Percentiles rank a stretch among this genome's conserved stretches.
These are phyloP conservation scores for Calonectria crousiana DNA, from an alignment of 2,329 filamentous ascomycete genomes.

Conservation along the genomic window DNA sequence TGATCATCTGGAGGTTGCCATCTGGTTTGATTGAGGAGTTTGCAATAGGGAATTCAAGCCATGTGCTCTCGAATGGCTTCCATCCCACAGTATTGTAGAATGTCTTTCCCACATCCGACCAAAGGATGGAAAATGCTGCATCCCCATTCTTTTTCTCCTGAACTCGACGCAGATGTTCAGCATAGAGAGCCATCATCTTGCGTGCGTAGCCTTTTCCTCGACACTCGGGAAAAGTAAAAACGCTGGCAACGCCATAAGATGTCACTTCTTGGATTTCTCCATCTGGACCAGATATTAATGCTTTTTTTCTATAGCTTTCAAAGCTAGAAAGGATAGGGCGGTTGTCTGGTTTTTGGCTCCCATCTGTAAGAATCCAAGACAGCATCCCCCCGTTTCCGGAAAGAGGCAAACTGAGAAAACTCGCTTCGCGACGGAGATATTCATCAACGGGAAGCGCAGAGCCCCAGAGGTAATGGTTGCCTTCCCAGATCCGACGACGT, in stretches of 20 bases:
- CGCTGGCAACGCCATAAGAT: conserved; percentile 82
- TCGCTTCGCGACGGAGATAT: conserved; percentile 71
- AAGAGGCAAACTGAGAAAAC: conserved; percentile 69
- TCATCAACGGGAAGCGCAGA: conserved; percentile 63
- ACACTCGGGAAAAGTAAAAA: conserved; percentile 78
- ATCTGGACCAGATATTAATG: conserved; percentile 57
- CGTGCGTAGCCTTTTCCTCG: conserved; percentile 82
- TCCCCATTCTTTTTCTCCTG: conserved; percentile 47
- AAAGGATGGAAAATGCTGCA: conserved; percentile 80
- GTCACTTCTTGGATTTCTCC: conserved; percentile 63
- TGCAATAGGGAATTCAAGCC: conserved; percentile 70
- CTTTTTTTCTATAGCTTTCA: conserved; percentile 72
- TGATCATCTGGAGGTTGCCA: conserved; percentile 59
- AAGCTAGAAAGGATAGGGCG: conserved; percentile 72
- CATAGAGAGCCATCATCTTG: conserved; percentile 79
- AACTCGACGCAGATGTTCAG: conserved; percentile 50
- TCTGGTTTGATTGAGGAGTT: conserved; percentile 44
- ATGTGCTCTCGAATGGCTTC: conserved; percentile 78
- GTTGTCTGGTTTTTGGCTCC: conserved; percentile 48
- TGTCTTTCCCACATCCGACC: conserved; percentile 85
- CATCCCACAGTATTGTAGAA: conserved; percentile 87
- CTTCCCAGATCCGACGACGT: conserved; percentile 64
- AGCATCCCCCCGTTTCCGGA: conserved; percentile 69
- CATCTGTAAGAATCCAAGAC: conserved; percentile 73
- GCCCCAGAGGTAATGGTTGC: conserved; percentile 71